Evolutionary conservation across 345 rosid species (phyloP), one percentile per base, ranked within the genome.

Genomic region (Citrus reticulata): DNA sequence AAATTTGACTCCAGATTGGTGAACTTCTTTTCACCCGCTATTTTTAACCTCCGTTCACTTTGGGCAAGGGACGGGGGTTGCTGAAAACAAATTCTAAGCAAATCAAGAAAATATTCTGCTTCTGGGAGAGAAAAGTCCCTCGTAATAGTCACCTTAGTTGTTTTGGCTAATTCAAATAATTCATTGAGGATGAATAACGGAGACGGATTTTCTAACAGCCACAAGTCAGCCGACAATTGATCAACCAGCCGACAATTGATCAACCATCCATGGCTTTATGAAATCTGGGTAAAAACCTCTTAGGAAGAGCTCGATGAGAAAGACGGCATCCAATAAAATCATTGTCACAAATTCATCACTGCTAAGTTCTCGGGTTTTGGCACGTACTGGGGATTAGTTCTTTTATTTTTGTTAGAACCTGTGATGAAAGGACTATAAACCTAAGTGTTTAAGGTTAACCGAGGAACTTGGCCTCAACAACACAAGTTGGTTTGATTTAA

Each of bases 291-390:
- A 24, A 27, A 4, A 25, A 24, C 1, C 46, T 6, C 27, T 30
- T 27, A 81, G 55, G 7, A 82, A 40, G 4, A 25, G 59, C 72
- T 77, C 72, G 25, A 79, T 77, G 4, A 84, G 9, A 2, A 84
- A 84, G 9, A 34, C 6, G 2, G 70, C 68, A 34, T 82, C 83
- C 0, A 83, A 22, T 19, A 80, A n/a, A 9, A 83, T 54, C 73
- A 85, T 80, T 34, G 76, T 57, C 4, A 25, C 61, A 19, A 85
- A 78, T 24, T 80, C 77, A 5, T 78, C 20, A n/a, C 70, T 42
- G 0, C 1, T 0, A 0, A 32, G 16, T 25, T 54, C 16, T 24
- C 68, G 40, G 3, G 3, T 7, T 54, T 81, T 30, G 30, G 30
- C 30, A 30, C 30, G 30, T 30, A 30, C 30, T 30, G 3, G 30